phyloP scores from a whole-genome alignment of 148 eudicot genomes.

The Chenopodium album region DNA sequence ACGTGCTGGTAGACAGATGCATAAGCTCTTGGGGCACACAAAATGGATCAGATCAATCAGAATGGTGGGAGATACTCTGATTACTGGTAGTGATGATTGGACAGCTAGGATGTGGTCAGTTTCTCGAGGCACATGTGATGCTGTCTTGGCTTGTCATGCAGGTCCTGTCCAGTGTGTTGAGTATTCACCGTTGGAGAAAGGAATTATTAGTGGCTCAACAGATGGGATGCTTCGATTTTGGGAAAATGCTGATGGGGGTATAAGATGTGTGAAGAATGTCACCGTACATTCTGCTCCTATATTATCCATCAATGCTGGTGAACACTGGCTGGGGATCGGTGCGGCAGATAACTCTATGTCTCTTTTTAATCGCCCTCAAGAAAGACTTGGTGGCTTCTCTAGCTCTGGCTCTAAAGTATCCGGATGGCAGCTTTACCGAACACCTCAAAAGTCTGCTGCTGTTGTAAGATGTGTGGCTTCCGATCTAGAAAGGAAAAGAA shows the following conservation, averaged over 20 bases:
- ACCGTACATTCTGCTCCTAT: constrained; percentile 72
- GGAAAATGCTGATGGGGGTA: constrained; percentile 85
- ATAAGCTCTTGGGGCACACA: constrained; percentile 84
- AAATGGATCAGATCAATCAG: constrained; percentile 93
- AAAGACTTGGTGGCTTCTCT: constrained; percentile 72
- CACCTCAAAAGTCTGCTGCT: constrained; percentile 85
- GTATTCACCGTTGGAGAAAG: constrained; percentile 74
- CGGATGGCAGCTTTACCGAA: constrained; percentile 97
- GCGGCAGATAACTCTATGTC: constrained; percentile 99
- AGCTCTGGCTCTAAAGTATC: constrained; percentile 62
- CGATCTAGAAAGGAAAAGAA: constrained; percentile 95
- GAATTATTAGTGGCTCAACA: constrained; percentile 85
- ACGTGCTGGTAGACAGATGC: constrained; percentile 90
- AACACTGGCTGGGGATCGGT: constrained; percentile 92
- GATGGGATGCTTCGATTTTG: constrained; percentile 92
- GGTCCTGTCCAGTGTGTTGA: constrained; percentile 84
- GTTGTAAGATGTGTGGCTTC: constrained; percentile 83
- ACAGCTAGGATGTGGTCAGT: constrained; percentile 96
- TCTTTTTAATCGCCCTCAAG: constrained; percentile 83
- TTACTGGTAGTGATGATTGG: constrained; percentile 98
- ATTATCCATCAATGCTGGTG: constrained; percentile 79
- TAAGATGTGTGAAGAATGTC: constrained; percentile 78
- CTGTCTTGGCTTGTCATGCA: constrained; percentile 88
- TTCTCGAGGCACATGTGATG: constrained; percentile 92
- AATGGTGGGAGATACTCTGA: constrained; percentile 86